Evolutionary conservation across 2,329 filamentous ascomycete species (phyloP).

Genomic region (Aspergillus neoniger): DNA sequence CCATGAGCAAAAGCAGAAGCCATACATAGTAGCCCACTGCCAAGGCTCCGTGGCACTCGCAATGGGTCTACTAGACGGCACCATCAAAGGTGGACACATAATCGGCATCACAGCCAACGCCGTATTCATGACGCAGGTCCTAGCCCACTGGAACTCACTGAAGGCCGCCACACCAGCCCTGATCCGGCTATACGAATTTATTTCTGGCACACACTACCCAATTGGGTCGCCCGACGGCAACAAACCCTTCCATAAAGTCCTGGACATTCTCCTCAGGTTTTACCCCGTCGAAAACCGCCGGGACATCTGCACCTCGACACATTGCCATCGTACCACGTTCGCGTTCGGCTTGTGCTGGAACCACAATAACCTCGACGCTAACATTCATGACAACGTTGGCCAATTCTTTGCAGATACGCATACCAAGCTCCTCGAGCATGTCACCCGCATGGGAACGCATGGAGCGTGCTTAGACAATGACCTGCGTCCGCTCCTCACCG

Average conservation of each 20-base stretch:
- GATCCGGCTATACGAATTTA: slow-evolving; percentile 9
- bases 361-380: slow-evolving; percentile 37
- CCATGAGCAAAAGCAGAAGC: background rate
- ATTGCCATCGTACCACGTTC: slow-evolving; percentile 37
- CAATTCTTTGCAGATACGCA: slow-evolving; percentile 32
- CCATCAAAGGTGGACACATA: slow-evolving; percentile 9
- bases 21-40: slow-evolving; percentile 15
- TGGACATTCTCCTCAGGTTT: slow-evolving; percentile 31
- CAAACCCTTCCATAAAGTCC: slow-evolving; percentile 17
- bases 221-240: slow-evolving; percentile 3
- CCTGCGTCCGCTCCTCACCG: background rate
- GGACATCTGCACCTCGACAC: slow-evolving; percentile 36
- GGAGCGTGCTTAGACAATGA: slow-evolving; percentile 7
- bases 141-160: slow-evolving; percentile 22
- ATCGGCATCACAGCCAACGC: slow-evolving; percentile 24
- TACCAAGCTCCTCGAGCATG: slow-evolving; percentile 32
- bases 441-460: slow-evolving; percentile 25
- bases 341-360: slow-evolving; percentile 40
- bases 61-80: slow-evolving; percentile 10
- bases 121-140: slow-evolving; percentile 25
- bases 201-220: slow-evolving; percentile 20
- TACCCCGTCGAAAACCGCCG: slow-evolving; percentile 32
- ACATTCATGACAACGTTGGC: slow-evolving; percentile 32
- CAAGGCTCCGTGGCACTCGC: slow-evolving; percentile 13
- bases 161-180: slow-evolving; percentile 8